phyloP scores from a whole-genome alignment of 768 basidiomycete species.

The Mycena crocata region DNA sequence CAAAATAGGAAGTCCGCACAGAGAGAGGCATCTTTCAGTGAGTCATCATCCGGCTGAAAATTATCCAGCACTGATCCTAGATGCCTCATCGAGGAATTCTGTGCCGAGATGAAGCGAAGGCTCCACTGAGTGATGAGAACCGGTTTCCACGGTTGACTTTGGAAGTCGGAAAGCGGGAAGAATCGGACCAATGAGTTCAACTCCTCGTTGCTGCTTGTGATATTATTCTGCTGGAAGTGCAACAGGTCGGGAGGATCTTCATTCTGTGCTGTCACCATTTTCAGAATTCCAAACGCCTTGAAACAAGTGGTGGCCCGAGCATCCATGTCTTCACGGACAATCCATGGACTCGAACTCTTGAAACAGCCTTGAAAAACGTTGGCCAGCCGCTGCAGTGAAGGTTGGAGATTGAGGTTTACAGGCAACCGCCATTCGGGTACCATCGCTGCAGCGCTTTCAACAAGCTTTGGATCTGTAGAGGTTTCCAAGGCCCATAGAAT shows the following conservation, averaged over 20 bases:
- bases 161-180: no score
- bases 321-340: not conserved
- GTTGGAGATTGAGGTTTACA: not conserved
- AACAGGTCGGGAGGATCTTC: no score
- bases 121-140: not conserved
- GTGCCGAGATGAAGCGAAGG: constrained; percentile 1
- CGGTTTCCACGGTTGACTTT: no score
- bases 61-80: not conserved
- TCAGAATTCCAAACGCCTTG: not conserved
- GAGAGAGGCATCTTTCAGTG: not conserved
- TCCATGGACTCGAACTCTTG: not conserved
- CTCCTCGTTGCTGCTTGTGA: no score
- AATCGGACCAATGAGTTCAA: not conserved
- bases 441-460: not conserved
- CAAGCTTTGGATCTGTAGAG: not conserved
- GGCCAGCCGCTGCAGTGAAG: not conserved
- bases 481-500: not conserved
- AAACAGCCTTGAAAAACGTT: not conserved
- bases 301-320: not conserved
- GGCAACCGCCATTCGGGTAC: not conserved
- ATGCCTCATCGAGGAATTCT: not conserved
- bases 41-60: not conserved
- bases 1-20: constrained; percentile 3
- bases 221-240: no score
- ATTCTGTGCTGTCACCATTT: no score